Evolutionary conservation across 2,329 filamentous ascomycete species (phyloP), one percentile per base, ranked within the genome.

Genomic region (Colletotrichum kahawae): DNA sequence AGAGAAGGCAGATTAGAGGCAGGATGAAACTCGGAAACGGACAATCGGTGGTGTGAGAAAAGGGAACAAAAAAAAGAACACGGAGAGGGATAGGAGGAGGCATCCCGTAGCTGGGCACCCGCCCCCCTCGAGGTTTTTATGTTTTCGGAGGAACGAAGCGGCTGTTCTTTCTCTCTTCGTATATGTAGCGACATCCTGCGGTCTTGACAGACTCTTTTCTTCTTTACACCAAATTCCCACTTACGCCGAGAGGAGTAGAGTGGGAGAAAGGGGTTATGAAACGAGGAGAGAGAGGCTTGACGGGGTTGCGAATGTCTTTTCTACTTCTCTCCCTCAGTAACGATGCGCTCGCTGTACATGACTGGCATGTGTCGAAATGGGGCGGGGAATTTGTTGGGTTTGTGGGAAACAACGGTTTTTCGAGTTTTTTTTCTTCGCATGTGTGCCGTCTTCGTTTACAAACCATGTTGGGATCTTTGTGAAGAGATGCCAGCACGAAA

Each of bases 21-120:
- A 54, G 18, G 10, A 71, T 57, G 62, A 59, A 38, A 71, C 54
- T 74, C 62, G 68, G 68, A 67, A 62, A 74, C 43, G 43, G 67
- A 48, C 72, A 68, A 67, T 62, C 62, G 67, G 56, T 18, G 68
- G 56, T 74, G 68, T 43, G 43, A 56, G 18, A 67, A 33, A 57
- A 67, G 27, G 38, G 27, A 43, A 66, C 21, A 21, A 51, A 60
- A 65, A 71, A 70, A 34, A 56, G 33, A 34, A 9, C 18, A 33
- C n/a, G 59, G 56, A 31, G 67, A 36, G 64, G 36, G 56, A 34
- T 51, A 64, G 29, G 24, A 27, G 67, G 33, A 69, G 27, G 24
- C 34, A 16, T 13, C 60, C 4, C 59, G 21, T 34, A 24, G 33
- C 29, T 33, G 29, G 27, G 21, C 21, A 38, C 69, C 18, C 10